A percentile compares a stretch with the other conserved stretches of the same genome.
Conservation (phyloP, 306 rosid species). For the Citrullus amarus region DNA sequence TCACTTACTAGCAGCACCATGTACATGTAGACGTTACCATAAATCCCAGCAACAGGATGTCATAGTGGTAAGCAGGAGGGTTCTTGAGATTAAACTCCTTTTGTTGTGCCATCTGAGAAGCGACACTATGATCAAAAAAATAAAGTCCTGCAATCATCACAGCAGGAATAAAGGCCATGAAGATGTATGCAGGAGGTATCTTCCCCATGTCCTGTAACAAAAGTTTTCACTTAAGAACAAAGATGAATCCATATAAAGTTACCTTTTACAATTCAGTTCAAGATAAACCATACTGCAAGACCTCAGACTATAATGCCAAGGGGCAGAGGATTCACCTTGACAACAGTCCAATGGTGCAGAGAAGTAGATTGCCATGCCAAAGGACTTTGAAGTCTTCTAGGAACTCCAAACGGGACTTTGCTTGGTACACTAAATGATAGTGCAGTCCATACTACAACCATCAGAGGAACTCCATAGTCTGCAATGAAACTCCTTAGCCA, state of each 20-base stretch:
- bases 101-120: conserved; percentile 81
- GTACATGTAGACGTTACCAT: conserved; percentile 27
- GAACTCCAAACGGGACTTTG: conserved; percentile 60
- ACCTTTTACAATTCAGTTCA: neutral
- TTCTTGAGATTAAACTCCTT: conserved; percentile 84
- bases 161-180: conserved; percentile 70
- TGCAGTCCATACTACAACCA: conserved; percentile 68
- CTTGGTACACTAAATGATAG: conserved; percentile 47
- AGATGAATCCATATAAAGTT: neutral
- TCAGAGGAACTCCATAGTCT: conserved; percentile 75
- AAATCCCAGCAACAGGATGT: conserved; percentile 60
- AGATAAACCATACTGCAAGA: neutral
- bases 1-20: conserved; percentile 1
- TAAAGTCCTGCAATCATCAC: conserved; percentile 77
- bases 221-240: conserved; percentile 2
- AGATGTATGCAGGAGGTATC: conserved; percentile 48
- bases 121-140: conserved; percentile 87
- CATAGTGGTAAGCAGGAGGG: conserved; percentile 81
- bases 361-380: conserved; percentile 68
- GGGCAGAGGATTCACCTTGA: conserved; percentile 32
- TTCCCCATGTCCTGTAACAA: conserved; percentile 67
- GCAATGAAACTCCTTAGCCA: conserved; percentile 63
- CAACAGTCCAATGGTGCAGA: conserved; percentile 64
- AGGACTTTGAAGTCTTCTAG: conserved; percentile 69
- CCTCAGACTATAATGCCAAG: neutral